These are phyloP conservation scores for Xanthoconium separans DNA, from an alignment of 1,284 basidiomycete species.

Conservation along the genomic window DNA sequence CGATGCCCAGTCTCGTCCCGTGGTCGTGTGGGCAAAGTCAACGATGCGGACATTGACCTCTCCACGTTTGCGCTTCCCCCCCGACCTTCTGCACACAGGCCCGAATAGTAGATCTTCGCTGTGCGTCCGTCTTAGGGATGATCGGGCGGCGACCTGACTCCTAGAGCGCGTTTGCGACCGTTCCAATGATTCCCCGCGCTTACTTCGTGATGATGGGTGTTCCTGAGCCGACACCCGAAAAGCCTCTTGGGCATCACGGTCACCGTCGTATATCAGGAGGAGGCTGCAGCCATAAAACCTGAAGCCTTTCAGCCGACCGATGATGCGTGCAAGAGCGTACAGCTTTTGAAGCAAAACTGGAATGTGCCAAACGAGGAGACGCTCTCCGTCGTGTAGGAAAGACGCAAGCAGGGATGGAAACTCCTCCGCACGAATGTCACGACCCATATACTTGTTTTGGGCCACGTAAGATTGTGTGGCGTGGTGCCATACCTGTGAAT, in stretches of 20 bases:
- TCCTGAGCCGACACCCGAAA: constrained; percentile 62
- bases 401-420: constrained; percentile 81
- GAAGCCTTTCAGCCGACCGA: constrained; percentile 86
- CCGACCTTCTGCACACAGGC: constrained; percentile 58
- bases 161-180: constrained; percentile 42
- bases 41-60: constrained; percentile 96
- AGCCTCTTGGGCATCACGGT: constrained; percentile 80
- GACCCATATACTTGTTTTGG: constrained; percentile 97
- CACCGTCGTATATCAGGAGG: constrained; percentile 97
- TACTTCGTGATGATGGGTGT: constrained; percentile 66
- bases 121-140: constrained; percentile 64
- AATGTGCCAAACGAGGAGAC: constrained; percentile 88
- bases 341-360: constrained; percentile 90
- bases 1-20: constrained; percentile 87
- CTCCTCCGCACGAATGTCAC: constrained; percentile 83
- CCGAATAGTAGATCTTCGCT: constrained; percentile 74
- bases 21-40: constrained; percentile 99
- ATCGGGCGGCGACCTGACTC: constrained; percentile 38
- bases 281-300: constrained; percentile 98
- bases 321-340: constrained; percentile 90
- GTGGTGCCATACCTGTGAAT: constrained; percentile 84
- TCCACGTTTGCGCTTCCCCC: constrained; percentile 71
- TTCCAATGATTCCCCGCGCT: constrained; percentile 77
- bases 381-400: constrained; percentile 86
- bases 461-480: constrained; percentile 80